Base-by-base conservation (phyloP, 495 filamentous ascomycete genomes). In the Jackrogersella multiformis region DNA sequence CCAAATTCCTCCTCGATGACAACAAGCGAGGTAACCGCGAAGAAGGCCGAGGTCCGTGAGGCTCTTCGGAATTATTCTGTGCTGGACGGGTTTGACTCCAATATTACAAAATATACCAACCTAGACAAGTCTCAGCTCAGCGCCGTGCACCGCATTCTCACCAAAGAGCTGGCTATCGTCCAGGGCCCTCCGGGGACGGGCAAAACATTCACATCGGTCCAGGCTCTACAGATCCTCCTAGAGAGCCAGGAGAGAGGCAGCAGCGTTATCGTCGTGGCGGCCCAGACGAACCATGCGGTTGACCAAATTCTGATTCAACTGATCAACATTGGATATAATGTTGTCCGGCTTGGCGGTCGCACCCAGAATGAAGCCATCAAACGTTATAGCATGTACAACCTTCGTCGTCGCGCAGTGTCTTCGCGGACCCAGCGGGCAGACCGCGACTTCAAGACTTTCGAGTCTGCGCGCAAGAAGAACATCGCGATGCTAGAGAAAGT, bases 141-240 rank as follows among this genome's bases (percentile, higher is more conserved):
- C 4, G 93, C 90, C 9, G 78, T 96, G 0, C 80, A 84, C 23
- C 80, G 87, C 0, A 92, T 96, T 6, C 72, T 97, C 6, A 89
- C 89, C 0, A 91, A 89, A 49, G 81, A 84, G 35, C 68, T 99
- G 0, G 85, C 92, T 2, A 89, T 99, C 35, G 78, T 97, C 0
- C 94, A 97, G 78, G 94, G 94, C 0, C 94, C 94, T 6, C 94
- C 94, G 3, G 94, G 94, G 0, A 97, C 94, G 1, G 94, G 94
- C 10, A 96, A 96, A 69, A 96, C 93, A 0, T 87, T 87, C 64
- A 87, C 92, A 0, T 94, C 92, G 0, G 84, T 94, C 0, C 73
- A 86, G 36, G 91, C 91, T 1, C 73, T 97, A 26, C 87, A 85
- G 42, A 79, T 90, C 3, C 74, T 96, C 51, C 77, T 97, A 0